phyloP scores from a whole-genome alignment of 345 rosid species.

The Mercurialis annua region DNA sequence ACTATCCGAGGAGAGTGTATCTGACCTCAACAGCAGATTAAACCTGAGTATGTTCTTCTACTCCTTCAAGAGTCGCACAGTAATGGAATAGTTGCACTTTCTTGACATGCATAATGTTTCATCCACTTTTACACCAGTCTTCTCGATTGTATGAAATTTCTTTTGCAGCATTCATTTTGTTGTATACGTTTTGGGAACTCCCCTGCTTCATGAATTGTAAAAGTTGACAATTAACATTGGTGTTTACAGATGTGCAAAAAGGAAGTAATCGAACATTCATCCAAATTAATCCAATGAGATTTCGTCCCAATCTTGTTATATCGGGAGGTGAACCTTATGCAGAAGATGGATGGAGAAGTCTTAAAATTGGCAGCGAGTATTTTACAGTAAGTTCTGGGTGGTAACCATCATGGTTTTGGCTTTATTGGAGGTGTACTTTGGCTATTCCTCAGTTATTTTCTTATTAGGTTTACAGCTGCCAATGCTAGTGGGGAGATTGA shows the following conservation, averaged over 20 bases:
- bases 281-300: conserved; percentile 55
- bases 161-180: neutral
- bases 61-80: neutral
- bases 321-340: conserved; percentile 77
- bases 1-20: conserved; percentile 77
- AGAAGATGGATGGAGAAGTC: conserved; percentile 78
- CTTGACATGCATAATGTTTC: neutral
- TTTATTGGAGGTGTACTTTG: neutral
- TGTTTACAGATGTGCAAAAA: conserved; percentile 31
- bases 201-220: neutral
- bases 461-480: neutral
- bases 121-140: neutral
- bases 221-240: neutral
- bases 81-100: neutral
- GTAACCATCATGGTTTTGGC: neutral
- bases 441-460: conserved; percentile 1
- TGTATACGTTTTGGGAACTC: neutral
- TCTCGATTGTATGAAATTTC: neutral
- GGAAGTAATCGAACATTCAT: conserved; percentile 22
- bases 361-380: conserved; percentile 52
- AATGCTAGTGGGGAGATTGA: no score
- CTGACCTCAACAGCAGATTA: conserved; percentile 64
- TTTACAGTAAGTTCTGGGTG: conserved; percentile 52
- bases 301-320: conserved; percentile 79
- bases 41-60: conserved; percentile 44